Conservation (phyloP, 2,329 filamentous ascomycete genomes). For the Trichoderma sp. region DNA sequence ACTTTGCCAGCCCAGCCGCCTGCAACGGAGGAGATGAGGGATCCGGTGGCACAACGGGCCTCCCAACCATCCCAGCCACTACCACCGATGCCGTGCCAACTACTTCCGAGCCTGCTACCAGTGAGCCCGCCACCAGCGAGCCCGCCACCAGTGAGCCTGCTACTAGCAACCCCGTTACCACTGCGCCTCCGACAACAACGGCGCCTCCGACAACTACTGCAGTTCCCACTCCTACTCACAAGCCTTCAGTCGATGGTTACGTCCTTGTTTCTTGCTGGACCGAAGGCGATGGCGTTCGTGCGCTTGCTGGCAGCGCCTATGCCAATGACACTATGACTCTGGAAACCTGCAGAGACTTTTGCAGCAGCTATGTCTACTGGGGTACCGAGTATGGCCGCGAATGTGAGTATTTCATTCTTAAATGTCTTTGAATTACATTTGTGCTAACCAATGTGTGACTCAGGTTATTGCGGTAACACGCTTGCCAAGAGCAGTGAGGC, state of each 20-base stretch:
- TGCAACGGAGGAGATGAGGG: slow-evolving; percentile 27
- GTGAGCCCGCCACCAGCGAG: neutral
- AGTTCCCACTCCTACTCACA: slow-evolving; percentile 33
- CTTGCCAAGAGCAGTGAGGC: slow-evolving; percentile 32
- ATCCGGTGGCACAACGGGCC: slow-evolving; percentile 21
- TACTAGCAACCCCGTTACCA: neutral
- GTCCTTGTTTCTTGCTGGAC: slow-evolving; percentile 47
- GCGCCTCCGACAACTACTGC: slow-evolving; percentile 24
- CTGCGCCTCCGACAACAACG: slow-evolving; percentile 21
- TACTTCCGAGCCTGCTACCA: neutral
- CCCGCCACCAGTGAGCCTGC: slow-evolving; percentile 17
- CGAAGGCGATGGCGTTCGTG: slow-evolving; percentile 45
- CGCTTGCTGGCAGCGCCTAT: slow-evolving; percentile 41
- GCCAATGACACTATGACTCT: slow-evolving; percentile 51
- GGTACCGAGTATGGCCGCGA: slow-evolving; percentile 53
- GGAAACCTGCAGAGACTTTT: slow-evolving; percentile 47
- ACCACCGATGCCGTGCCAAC: slow-evolving; percentile 17
- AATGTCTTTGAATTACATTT: neutral
- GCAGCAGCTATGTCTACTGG: slow-evolving; percentile 47
- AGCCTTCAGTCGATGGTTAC: slow-evolving; percentile 44
- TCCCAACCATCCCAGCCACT: slow-evolving; percentile 18
- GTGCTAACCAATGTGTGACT: neutral
- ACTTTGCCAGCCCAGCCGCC: slow-evolving; percentile 38
- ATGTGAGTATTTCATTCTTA: slow-evolving; percentile 37
- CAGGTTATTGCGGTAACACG: slow-evolving; percentile 49